Evolutionary conservation across 2,329 filamentous ascomycete genomes (phyloP).

Genomic region (Mycogone perniciosa): DNA sequence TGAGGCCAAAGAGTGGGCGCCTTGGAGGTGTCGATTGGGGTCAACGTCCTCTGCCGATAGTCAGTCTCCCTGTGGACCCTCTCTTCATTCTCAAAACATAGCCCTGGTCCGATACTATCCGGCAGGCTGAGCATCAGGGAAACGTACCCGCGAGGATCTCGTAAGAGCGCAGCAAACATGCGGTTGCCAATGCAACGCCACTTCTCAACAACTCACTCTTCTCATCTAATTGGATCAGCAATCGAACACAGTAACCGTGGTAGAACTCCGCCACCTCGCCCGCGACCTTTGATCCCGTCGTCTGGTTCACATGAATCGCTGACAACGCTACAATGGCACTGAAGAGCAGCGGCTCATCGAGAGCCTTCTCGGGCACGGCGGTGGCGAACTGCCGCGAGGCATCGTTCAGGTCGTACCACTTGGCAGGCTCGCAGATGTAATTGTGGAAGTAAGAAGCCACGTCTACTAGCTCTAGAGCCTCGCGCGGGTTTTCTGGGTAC

Average conservation of each 20-base stretch:
- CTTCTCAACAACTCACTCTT: slow-evolving; percentile 24
- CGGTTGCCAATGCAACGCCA: slow-evolving; percentile 38
- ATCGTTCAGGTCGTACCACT: slow-evolving; percentile 44
- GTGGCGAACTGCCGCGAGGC: slow-evolving; percentile 27
- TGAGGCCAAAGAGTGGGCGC: slow-evolving; percentile 39
- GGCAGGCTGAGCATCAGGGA: background rate
- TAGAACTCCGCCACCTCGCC: slow-evolving; percentile 31
- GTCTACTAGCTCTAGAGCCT: slow-evolving; percentile 24
- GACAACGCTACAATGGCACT: slow-evolving; percentile 39
- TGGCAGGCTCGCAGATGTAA: slow-evolving; percentile 33
- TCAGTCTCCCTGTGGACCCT: background rate
- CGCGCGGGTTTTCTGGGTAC: slow-evolving; percentile 18
- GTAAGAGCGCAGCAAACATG: slow-evolving; percentile 42
- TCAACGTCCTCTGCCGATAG: slow-evolving; percentile 25
- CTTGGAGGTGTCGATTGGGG: slow-evolving; percentile 40
- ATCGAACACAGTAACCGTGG: slow-evolving; percentile 33
- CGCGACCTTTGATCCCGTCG: slow-evolving; percentile 18
- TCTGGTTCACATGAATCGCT: slow-evolving; percentile 34
- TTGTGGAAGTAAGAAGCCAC: slow-evolving; percentile 30
- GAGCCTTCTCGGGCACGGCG: slow-evolving; percentile 29
- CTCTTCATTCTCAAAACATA: background rate
- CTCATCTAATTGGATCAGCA: slow-evolving; percentile 31
- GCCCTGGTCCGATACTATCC: too few species aligned
- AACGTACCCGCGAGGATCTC: slow-evolving; percentile 40
- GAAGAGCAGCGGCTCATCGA: slow-evolving; percentile 37